Evolutionary conservation across 371 early-diverging fungal species (phyloP).

Genomic region (Circinella minor): DNA sequence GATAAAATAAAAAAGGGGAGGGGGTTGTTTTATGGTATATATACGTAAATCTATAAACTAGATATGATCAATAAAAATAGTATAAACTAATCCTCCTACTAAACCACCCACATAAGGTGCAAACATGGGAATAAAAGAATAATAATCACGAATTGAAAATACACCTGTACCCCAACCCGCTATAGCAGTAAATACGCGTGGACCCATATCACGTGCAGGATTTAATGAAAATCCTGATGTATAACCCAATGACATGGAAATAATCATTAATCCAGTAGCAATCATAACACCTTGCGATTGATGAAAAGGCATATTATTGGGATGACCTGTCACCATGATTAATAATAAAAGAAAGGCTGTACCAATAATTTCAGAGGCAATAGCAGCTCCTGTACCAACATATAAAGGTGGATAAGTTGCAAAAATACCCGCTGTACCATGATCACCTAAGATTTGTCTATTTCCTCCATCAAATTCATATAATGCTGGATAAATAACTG

Average conservation of each 20-base stretch:
- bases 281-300: constrained; percentile 70
- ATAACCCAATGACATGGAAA: constrained; percentile 62
- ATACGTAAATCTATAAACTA: too few relatives aligned
- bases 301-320: constrained; percentile 67
- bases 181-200: constrained; percentile 78
- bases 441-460: constrained; percentile 56
- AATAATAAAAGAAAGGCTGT: constrained; percentile 76
- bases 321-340: constrained; percentile 77
- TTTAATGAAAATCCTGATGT: constrained; percentile 84
- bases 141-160: constrained; percentile 69
- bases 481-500: constrained; percentile 59
- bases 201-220: constrained; percentile 92
- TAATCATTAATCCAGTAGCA: constrained; percentile 55
- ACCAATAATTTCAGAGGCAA: constrained; percentile 78
- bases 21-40: too few relatives aligned
- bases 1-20: too few relatives aligned
- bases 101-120: constrained; percentile 79
- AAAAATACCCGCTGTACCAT: constrained; percentile 74
- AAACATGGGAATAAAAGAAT: constrained; percentile 82
- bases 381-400: constrained; percentile 64
- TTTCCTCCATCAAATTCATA: constrained; percentile 64
- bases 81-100: constrained; percentile 71
- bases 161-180: constrained; percentile 79
- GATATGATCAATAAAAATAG: constrained; percentile 59
- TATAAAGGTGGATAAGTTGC: constrained; percentile 64